Evolutionary conservation across 2,329 filamentous ascomycete species (phyloP), one percentile per base, ranked within the genome.

Genomic region (Neurospora crassa): DNA sequence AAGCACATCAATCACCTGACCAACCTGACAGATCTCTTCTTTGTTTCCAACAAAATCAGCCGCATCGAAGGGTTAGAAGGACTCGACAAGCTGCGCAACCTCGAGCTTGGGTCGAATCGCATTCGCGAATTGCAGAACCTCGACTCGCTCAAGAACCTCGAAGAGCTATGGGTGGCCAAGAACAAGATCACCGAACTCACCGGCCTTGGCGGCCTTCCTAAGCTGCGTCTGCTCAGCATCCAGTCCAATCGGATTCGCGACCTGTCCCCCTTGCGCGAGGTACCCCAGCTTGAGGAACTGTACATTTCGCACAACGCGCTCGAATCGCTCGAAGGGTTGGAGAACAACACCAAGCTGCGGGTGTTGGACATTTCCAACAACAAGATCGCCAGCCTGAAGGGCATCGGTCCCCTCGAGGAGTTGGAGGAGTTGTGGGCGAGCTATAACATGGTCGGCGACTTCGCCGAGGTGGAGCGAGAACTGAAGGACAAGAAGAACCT

Each of bases 231-330:
- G 69, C 89, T 99, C 69, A 96, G 93, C 77, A 94, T 99, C 76
- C 96, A 98, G 82, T 96, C 94, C 53, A 99, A 99, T 84, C 92
- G 96, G 69, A 92, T 99, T 75, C 90, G 89, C 71, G 87, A 90
- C 74, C 87, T 99, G 18, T 85, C 89, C 12, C 93, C 93, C 2
- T 87, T 99, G 20, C 87, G 87, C n/a, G 84, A 88, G 11, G 88
- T 95, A 1, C 86, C 88, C 5, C 88, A 89, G 68, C 89, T 99
- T 0, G 93, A 97, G 81, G 96, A 99, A 81, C 87, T 99, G 14
- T 97, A 99, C 82, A 91, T 98, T 75, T 96, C 94, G 5, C 93
- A 99, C 84, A 99, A 99, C 80, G 89, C 91, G n/a, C 86, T 99
- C 67, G 90, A 90, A 20, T 88, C 89, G 1, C 86, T 98, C 12